phyloP scores from a whole-genome alignment of 306 rosid species.

The Cicer judaicum region DNA sequence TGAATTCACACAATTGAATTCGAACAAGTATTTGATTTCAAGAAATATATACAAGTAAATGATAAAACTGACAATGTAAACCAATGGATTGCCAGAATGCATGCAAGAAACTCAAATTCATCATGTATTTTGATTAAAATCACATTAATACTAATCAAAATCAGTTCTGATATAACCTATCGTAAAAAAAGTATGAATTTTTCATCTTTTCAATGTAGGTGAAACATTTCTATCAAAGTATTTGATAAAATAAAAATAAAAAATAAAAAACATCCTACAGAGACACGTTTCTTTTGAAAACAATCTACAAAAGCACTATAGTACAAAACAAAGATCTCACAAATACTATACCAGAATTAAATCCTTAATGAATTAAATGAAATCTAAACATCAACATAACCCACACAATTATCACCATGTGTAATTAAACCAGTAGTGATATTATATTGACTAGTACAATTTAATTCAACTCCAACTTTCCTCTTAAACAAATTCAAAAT shows the following conservation, averaged over 20 bases:
- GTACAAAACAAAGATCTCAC: background rate
- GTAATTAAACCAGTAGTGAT: background rate
- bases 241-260: no score
- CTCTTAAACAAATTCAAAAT: conserved; percentile 40
- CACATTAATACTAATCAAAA: no score
- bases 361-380: background rate
- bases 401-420: conserved; percentile 25
- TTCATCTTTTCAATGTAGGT: background rate
- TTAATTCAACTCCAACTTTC: conserved; percentile 39
- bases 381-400: conserved; percentile 34
- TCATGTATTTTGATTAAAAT: no score
- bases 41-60: no score
- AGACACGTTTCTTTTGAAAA: background rate
- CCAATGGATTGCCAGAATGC: no score
- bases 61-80: no score
- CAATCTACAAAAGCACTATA: conserved; percentile 14
- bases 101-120: no score
- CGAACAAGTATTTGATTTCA: no score
- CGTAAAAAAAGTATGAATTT: background rate
- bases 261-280: background rate
- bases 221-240: background rate
- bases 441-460: conserved; percentile 46
- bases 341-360: background rate
- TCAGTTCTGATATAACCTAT: no score
- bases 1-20: no score